These are phyloP conservation scores for Neurospora crassa DNA, from an alignment of 2,329 filamentous ascomycete species.

Conservation along the genomic window DNA sequence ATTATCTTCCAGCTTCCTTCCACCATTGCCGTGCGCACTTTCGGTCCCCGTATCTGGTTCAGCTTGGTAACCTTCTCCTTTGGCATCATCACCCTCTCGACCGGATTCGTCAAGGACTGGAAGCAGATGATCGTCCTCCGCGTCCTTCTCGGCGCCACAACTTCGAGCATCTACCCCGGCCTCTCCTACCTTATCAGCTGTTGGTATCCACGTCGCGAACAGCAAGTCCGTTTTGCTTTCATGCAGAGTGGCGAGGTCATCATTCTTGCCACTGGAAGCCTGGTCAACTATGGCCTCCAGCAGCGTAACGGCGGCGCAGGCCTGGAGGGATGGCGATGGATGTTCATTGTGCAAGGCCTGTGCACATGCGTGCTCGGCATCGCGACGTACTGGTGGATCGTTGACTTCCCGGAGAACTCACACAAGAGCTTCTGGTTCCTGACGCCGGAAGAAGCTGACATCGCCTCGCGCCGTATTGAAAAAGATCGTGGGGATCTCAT, in stretches of 20 bases:
- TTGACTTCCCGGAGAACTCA: conserved; percentile 57
- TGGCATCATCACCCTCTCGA: conserved; percentile 57
- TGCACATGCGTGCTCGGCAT: conserved; percentile 51
- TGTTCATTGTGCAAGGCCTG: conserved; percentile 57
- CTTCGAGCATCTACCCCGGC: conserved; percentile 44
- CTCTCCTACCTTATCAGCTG: conserved; percentile 43
- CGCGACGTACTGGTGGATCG: conserved; percentile 59
- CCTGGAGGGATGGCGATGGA: conserved; percentile 57
- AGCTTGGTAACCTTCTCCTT: conserved; percentile 49
- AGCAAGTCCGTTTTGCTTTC: conserved; percentile 56
- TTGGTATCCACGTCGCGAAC: conserved; percentile 55
- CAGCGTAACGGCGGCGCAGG: conserved; percentile 45
- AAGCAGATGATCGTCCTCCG: conserved; percentile 59
- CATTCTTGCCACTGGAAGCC: conserved; percentile 54
- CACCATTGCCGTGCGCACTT: conserved; percentile 54
- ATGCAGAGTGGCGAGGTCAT: conserved; percentile 56
- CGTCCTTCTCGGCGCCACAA: conserved; percentile 55
- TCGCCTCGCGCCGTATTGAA: conserved; percentile 49
- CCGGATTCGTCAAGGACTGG: conserved; percentile 59
- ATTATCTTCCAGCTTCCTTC: conserved; percentile 61
- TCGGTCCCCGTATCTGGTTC: conserved; percentile 57
- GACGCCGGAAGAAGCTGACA: conserved; percentile 40
- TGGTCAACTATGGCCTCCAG: conserved; percentile 62
- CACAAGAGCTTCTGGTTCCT: conserved; percentile 49
- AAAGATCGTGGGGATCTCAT: conserved; percentile 51